Evolutionary conservation across 495 filamentous ascomycete species (phyloP).

Genomic region (Podospora bellae-mahoneyi): DNA sequence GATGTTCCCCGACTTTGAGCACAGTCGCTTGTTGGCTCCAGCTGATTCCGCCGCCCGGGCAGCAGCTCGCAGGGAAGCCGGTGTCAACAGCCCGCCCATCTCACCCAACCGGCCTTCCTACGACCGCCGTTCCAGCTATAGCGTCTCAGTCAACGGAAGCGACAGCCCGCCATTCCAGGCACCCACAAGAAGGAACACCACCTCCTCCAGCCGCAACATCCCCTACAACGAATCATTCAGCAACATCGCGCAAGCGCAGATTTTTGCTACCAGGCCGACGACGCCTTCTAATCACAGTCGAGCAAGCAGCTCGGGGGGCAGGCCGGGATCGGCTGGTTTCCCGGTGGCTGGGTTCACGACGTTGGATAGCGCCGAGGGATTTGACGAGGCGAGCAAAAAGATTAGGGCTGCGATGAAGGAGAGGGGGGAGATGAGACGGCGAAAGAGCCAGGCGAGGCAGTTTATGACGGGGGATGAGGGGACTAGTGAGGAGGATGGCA

Average conservation of each 20-base stretch:
- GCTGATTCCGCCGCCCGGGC: constrained; percentile 35
- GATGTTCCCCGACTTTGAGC: constrained; percentile 94
- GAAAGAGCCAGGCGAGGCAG: constrained; percentile 58
- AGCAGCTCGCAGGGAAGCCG: constrained; percentile 25
- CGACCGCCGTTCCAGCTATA: constrained; percentile 27
- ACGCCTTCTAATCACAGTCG: constrained; percentile 62
- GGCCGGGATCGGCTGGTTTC: constrained; percentile 50
- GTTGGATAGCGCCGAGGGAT: constrained; percentile 64
- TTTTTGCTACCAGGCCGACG: constrained; percentile 83
- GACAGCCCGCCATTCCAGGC: constrained; percentile 25
- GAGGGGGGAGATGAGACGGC: constrained; percentile 67
- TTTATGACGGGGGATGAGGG: constrained; percentile 39
- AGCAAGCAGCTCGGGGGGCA: constrained; percentile 63
- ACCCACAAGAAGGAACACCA: constrained; percentile 37
- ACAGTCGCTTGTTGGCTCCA: constrained; percentile 62
- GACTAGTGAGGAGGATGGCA: constrained; percentile 25
- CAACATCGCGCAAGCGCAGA: constrained; percentile 76
- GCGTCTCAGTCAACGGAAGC: constrained; percentile 23
- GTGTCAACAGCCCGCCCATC: constrained; percentile 18
- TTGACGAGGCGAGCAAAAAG: constrained; percentile 79
- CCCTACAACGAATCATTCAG: constrained; percentile 91
- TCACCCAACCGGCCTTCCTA: constrained; percentile 17
- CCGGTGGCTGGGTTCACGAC: constrained; percentile 69
- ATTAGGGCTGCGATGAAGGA: constrained; percentile 88
- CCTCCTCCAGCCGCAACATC: constrained; percentile 50